Conservation (phyloP, 352 stramenopile genomes). For the Aphanomyces cochlioides region DNA sequence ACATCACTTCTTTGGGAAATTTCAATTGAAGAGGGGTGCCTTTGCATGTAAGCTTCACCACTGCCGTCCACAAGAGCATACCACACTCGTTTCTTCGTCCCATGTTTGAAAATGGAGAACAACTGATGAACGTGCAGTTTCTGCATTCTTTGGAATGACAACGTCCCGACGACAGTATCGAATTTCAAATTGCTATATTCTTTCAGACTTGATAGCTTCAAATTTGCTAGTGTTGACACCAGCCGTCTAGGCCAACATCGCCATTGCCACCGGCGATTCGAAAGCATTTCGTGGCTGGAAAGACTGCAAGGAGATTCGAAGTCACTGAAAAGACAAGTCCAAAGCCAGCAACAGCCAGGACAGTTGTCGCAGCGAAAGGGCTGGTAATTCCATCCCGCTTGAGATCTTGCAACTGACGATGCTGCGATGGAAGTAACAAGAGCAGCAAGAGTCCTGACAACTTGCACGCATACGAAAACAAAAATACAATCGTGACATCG, state of each 20-base stretch:
- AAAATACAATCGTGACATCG: conserved; percentile 52
- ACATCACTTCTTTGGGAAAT: no score
- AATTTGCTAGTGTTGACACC: not conserved
- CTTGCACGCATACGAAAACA: conserved; percentile 52
- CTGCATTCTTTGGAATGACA: no score
- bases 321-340: conserved; percentile 48
- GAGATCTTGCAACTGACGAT: conserved; percentile 43
- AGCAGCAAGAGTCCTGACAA: conserved; percentile 41
- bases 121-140: no score
- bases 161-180: no score
- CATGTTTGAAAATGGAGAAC: no score
- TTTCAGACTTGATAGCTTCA: no score
- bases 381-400: conserved; percentile 43
- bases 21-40: no score
- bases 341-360: conserved; percentile 23
- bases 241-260: not conserved
- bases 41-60: no score
- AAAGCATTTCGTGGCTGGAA: conserved; percentile 49
- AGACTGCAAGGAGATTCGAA: conserved; percentile 57
- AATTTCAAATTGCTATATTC: no score
- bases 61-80: no score
- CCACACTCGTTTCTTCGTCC: no score
- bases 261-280: conserved; percentile 44
- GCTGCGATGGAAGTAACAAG: conserved; percentile 44
- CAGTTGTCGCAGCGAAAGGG: conserved; percentile 43